Base-by-base conservation (phyloP, 202 grass and related monocot genomes). In the Carex arenaria region DNA sequence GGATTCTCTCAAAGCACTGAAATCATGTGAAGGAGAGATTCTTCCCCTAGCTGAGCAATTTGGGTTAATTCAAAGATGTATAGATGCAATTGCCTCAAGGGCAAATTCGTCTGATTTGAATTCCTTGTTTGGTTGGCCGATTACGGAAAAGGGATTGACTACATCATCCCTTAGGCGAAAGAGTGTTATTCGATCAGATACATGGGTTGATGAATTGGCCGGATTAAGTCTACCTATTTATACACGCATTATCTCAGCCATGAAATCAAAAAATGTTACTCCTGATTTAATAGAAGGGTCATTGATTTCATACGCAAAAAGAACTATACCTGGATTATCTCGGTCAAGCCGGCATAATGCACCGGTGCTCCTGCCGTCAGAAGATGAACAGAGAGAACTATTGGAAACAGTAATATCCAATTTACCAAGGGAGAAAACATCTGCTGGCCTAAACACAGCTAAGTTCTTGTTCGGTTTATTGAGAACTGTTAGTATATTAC, bases 401-500 rank as follows among this genome's bases (percentile, higher is more conserved):
- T 82, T 99, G 3, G 93, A 99, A 70, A 96, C 96, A 10, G 88
- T 99, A 79, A 90, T 99, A 51, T 89, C 87, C 74, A 99, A 89
- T 90, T 93, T 99, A n/a, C 96, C 96, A 0, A 90, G 81, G 28
- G 91, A 90, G 57, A 99, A 85, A 55, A 70, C 90, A 53, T 85
- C 87, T 18, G 89, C 89, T 5, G 90, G 88, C 18, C 22, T 85
- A 31, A 90, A 87, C 81, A 80, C 90, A 72, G 87, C 76, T 22
- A 90, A 93, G 6, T 91, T 99, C 47, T 93, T 99, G 4, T 99
- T 96, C 69, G 96, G 96, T 61, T 91, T 99, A 20, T 78, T 99
- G 5, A 90, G 96, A 67, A 99, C 96, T 81, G 84, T 87, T 7
- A 92, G 76, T 83, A 99, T 99, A 83, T 90, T 99, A 31, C 89